These are phyloP conservation scores for Lepidium sativum DNA, from an alignment of 345 rosid species.

Conservation along the genomic window DNA sequence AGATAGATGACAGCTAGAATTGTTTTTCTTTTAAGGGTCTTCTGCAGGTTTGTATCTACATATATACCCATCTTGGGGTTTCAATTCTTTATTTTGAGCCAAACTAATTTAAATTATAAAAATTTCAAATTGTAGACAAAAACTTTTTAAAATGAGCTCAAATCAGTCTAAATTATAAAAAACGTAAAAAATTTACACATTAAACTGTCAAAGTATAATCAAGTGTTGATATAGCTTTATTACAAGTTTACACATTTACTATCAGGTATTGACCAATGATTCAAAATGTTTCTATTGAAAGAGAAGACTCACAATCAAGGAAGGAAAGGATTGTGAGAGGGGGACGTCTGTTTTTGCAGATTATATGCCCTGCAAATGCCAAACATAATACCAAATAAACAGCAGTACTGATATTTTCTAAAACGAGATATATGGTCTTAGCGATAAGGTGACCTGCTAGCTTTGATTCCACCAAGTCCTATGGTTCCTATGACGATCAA, in stretches of 20 bases:
- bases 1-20: too few relatives aligned
- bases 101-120: too few relatives aligned
- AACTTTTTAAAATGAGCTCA: too few relatives aligned
- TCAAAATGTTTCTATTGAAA: neutral
- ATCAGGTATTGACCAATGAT: neutral
- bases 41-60: too few relatives aligned
- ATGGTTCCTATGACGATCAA: constrained; percentile 56
- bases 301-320: constrained; percentile 34
- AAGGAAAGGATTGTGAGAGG: constrained; percentile 87
- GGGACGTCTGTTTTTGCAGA: constrained; percentile 51
- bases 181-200: too few relatives aligned
- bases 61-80: too few relatives aligned
- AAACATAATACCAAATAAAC: neutral
- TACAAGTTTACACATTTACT: neutral
- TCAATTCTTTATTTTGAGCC: too few relatives aligned
- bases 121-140: too few relatives aligned
- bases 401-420: neutral
- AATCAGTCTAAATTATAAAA: too few relatives aligned
- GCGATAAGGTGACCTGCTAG: constrained; percentile 41
- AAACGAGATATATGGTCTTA: neutral
- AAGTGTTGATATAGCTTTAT: neutral
- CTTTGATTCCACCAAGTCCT: constrained; percentile 63
- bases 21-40: too few relatives aligned
- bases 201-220: neutral
- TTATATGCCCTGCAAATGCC: constrained; percentile 58